Evolutionary conservation across 306 rosid genomes (phyloP).

Genomic region (Sesbania bispinosa): DNA sequence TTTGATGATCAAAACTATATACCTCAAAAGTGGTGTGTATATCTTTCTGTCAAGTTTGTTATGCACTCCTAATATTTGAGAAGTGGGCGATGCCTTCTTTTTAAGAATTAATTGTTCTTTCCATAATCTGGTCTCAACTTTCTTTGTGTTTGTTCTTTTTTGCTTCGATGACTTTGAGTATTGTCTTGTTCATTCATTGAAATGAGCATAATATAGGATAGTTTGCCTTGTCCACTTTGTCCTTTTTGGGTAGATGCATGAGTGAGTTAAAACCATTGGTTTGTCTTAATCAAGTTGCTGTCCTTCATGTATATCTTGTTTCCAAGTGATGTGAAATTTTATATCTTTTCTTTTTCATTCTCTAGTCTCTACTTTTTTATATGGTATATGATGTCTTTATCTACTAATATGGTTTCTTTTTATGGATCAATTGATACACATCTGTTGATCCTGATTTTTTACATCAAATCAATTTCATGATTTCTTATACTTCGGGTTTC

Average conservation of each 20-base stretch:
- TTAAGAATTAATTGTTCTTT: background rate
- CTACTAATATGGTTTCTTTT: background rate
- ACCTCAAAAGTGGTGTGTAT: background rate
- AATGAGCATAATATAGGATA: background rate
- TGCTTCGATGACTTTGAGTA: background rate
- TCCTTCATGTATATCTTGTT: background rate
- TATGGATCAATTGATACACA: background rate
- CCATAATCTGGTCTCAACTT: background rate
- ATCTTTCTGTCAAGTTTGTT: background rate
- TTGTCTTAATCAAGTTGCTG: background rate
- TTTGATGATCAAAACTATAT: conserved; percentile 1
- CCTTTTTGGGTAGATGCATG: background rate
- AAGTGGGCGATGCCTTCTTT: background rate
- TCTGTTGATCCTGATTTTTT: conserved; percentile 18
- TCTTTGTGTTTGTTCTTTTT: background rate
- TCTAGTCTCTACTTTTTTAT: background rate
- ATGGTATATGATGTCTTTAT: background rate
- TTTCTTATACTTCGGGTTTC: conserved; percentile 11
- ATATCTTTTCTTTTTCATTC: background rate
- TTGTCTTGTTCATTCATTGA: background rate
- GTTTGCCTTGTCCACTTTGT: conserved; percentile 3
- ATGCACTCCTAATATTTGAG: background rate
- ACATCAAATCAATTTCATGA: background rate
- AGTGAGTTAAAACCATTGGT: background rate
- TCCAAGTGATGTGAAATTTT: background rate